phyloP scores from a whole-genome alignment of 2,329 filamentous ascomycete species.

The Fusarium illudens region DNA sequence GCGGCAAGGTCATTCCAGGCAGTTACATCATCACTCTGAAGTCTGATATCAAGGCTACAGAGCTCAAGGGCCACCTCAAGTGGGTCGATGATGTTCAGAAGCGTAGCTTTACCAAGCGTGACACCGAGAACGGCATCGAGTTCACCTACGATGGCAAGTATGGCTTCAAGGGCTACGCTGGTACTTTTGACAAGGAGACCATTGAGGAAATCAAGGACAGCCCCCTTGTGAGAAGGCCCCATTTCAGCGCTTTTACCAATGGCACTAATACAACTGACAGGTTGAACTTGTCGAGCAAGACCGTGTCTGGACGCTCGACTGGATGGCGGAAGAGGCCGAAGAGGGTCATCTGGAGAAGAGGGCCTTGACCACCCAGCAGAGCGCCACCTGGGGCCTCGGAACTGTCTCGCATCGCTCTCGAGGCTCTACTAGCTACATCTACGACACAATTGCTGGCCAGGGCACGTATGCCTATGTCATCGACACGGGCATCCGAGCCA shows the following conservation, averaged over 20 bases:
- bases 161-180: conserved; percentile 53
- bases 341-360: conserved; percentile 35
- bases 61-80: conserved; percentile 57
- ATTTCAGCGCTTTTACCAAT: too few relatives aligned
- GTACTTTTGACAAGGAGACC: conserved; percentile 53
- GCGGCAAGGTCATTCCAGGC: conserved; percentile 44
- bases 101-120: conserved; percentile 60
- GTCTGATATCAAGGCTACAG: conserved; percentile 53
- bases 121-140: conserved; percentile 47
- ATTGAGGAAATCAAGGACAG: conserved; percentile 52
- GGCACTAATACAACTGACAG: conserved; percentile 22
- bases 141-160: conserved; percentile 43
- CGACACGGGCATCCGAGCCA: conserved; percentile 67
- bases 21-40: conserved; percentile 72
- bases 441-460: conserved; percentile 54
- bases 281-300: conserved; percentile 45
- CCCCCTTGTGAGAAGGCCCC: conserved; percentile 49
- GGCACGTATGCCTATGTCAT: conserved; percentile 68
- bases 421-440: conserved; percentile 53
- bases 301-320: conserved; percentile 42
- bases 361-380: conserved; percentile 42
- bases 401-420: conserved; percentile 44
- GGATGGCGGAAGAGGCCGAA: conserved; percentile 27
- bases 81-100: conserved; percentile 62
- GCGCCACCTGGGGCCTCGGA: conserved; percentile 47